Conservation (phyloP, 2,329 filamentous ascomycete genomes). For the Aspergillus uvarum region DNA sequence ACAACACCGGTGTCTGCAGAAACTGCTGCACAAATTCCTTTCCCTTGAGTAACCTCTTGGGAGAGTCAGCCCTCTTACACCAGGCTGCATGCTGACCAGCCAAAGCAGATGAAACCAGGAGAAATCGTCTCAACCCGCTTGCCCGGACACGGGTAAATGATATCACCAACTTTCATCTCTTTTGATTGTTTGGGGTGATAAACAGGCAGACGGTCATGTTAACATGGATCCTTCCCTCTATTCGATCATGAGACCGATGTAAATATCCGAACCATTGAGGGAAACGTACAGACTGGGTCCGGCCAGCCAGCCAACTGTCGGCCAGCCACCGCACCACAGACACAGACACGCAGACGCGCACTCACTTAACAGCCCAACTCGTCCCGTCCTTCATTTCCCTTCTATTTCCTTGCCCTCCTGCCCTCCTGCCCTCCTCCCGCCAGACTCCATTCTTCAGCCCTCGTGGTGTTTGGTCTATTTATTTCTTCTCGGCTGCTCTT, state of each 20-base stretch:
- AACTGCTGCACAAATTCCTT: background rate
- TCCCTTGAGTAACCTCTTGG: too few species aligned
- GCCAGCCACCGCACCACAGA: background rate
- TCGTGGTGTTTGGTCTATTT: background rate
- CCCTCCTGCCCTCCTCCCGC: too few species aligned
- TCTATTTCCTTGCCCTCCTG: too few species aligned
- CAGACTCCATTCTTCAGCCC: background rate
- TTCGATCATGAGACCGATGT: background rate
- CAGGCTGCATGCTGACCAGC: background rate
- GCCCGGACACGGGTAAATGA: background rate
- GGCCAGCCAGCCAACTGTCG: background rate
- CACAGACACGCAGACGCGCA: too few species aligned
- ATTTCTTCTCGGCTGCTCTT: background rate
- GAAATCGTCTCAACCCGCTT: background rate
- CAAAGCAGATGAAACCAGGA: background rate
- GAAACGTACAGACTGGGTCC: background rate
- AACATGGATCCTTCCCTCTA: background rate
- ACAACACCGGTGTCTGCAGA: background rate
- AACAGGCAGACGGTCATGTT: background rate
- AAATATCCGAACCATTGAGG: background rate
- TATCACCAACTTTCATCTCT: background rate
- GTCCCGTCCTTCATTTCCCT: too few species aligned
- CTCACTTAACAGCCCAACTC: too few species aligned
- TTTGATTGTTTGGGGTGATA: background rate
- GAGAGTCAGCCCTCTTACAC: background rate